Percentiles rank a stretch among this genome's conserved stretches.
These are phyloP conservation scores for Phaeosphaeria sp. DNA, from an alignment of 2,329 filamentous ascomycete species.

Conservation along the genomic window DNA sequence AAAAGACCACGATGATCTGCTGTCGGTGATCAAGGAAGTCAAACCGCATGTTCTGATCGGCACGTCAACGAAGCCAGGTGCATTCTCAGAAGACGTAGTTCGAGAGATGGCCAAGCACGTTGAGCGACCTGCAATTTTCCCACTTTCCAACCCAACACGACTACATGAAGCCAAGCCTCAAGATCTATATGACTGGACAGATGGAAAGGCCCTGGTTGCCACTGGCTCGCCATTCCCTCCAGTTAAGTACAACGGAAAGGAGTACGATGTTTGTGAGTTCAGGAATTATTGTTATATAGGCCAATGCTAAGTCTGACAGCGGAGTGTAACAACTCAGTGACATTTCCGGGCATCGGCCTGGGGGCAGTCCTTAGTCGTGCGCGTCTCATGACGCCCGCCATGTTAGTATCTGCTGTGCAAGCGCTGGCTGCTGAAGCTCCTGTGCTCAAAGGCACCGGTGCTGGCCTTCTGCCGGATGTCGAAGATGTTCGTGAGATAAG, in stretches of 20 bases:
- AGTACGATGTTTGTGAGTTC: constrained; percentile 62
- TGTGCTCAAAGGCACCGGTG: constrained; percentile 67
- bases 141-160: constrained; percentile 83
- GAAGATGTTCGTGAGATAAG: constrained; percentile 76
- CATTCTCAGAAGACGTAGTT: constrained; percentile 78
- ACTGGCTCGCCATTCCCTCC: constrained; percentile 85
- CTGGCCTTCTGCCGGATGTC: constrained; percentile 77
- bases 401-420: constrained; percentile 81
- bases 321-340: constrained; percentile 88
- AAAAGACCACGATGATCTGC: constrained; percentile 64
- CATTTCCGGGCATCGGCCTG: constrained; percentile 85
- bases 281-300: not conserved
- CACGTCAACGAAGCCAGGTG: constrained; percentile 77
- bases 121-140: constrained; percentile 83
- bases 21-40: constrained; percentile 71
- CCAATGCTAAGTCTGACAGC: constrained; percentile 54
- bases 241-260: constrained; percentile 65
- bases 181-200: constrained; percentile 79
- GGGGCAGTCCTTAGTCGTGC: constrained; percentile 76
- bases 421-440: constrained; percentile 76
- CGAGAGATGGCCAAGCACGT: constrained; percentile 77
- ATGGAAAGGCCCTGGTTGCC: constrained; percentile 78
- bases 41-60: constrained; percentile 84
- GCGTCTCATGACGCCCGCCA: constrained; percentile 72
- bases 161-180: constrained; percentile 82